Evolutionary conservation across 495 filamentous ascomycete genomes (phyloP), one percentile per base, ranked within the genome.

Genomic region (Aspergillus biplanus): DNA sequence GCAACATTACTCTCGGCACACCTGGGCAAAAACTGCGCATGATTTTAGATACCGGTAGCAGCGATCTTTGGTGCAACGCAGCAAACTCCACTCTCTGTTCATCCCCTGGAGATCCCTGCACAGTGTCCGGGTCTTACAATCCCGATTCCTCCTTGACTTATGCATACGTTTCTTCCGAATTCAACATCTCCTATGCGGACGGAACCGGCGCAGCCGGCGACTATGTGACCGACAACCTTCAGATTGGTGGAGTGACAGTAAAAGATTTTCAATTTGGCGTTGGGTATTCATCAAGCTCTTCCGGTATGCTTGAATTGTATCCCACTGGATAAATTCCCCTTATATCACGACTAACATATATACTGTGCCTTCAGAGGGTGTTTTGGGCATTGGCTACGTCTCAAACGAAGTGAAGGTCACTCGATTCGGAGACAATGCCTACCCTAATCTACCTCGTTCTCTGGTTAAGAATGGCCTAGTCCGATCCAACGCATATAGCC

Each of bases 121-220:
- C 67, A 11, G 71, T 65, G 21, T 83, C 84, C 11, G 91, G 90
- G 13, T 87, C 89, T 8, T 95, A 92, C 71, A 67, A 84, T 54
- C 80, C 90, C n/a, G 91, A 90, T 68, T 73, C 77, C 0, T 97
- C 93, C 3, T 90, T 89, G n/a, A 90, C 94, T 0, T 96, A 93
- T 75, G 68, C 84, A 57, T 93, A 87, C 70, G 74, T 97, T 44
- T 86, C 85, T 35, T 86, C 82, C 65, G 83, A 90, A 65, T 99
- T 99, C 79, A 90, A 94, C 67, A 97, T 99, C 61, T 87, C 86
- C 8, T 99, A 99, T 70, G 91, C 92, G 32, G 95, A 98, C 74
- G 90, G 90, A 49, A 89, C 90, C 1, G 90, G 86, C 39, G 91
- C 94, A 0, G 67, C 72, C 6, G 95, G 95, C 8, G 92, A 94